These are phyloP conservation scores for Rhododendron vialii DNA, from an alignment of 148 eudicot species.

Conservation along the genomic window DNA sequence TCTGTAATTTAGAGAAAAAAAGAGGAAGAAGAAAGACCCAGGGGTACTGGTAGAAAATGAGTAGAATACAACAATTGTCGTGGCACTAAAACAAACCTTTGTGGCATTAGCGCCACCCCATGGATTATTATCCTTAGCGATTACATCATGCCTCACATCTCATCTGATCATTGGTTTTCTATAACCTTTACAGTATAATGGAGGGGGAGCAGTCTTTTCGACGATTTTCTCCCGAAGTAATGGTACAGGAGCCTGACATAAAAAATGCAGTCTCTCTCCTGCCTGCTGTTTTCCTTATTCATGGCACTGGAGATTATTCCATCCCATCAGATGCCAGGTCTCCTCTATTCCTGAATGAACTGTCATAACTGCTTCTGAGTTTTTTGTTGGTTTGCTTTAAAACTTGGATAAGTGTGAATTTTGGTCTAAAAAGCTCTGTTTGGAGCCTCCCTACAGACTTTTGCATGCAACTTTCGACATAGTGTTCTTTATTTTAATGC, in stretches of 20 bases:
- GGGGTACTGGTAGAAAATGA: too few species aligned
- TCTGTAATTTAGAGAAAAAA: too few species aligned
- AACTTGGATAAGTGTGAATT: not conserved
- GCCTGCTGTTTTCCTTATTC: slow-evolving; percentile 77
- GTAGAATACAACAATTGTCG: too few species aligned
- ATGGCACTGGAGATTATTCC: slow-evolving; percentile 94
- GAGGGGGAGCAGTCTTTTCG: slow-evolving; percentile 75
- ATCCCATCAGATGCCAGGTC: slow-evolving; percentile 87
- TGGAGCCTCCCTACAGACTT: not conserved
- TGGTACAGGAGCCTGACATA: slow-evolving; percentile 63
- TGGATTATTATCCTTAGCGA: not conserved
- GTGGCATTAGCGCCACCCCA: too few species aligned
- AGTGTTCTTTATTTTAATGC: not conserved
- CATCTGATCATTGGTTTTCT: slow-evolving; percentile 9
- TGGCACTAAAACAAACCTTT: too few species aligned
- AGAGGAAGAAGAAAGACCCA: too few species aligned
- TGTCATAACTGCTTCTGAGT: not conserved
- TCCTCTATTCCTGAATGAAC: not conserved
- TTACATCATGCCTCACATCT: slow-evolving; percentile 1
- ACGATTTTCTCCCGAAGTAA: slow-evolving; percentile 75
- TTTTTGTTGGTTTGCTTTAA: not conserved
- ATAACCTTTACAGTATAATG: slow-evolving; percentile 60
- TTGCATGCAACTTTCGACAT: not conserved
- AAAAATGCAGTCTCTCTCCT: slow-evolving; percentile 61
- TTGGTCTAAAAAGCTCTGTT: not conserved